Conservation (phyloP, 345 rosid species). For the Conringia planisiliqua region DNA sequence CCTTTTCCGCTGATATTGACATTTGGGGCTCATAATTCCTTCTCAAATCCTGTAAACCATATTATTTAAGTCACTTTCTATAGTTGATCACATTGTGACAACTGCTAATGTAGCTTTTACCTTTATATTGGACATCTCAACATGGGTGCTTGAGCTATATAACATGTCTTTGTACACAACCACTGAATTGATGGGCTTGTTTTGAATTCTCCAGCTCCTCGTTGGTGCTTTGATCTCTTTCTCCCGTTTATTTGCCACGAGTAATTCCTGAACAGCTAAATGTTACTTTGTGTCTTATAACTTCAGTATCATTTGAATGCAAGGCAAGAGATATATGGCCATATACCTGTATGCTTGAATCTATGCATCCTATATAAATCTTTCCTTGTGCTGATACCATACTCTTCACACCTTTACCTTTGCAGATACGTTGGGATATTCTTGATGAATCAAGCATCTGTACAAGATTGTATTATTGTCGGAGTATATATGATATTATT, state of each 20-base stretch:
- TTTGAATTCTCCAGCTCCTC: slow-evolving; percentile 69
- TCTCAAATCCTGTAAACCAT: slow-evolving; percentile 68
- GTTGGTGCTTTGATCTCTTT: slow-evolving; percentile 69
- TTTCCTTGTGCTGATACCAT: slow-evolving; percentile 61
- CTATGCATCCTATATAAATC: slow-evolving; percentile 69
- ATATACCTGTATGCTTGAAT: slow-evolving; percentile 84
- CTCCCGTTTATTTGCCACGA: slow-evolving; percentile 44
- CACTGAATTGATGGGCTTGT: slow-evolving; percentile 60
- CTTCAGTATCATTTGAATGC: background rate
- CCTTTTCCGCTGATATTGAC: slow-evolving; percentile 50
- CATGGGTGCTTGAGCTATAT: slow-evolving; percentile 61
- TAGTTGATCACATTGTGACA: background rate
- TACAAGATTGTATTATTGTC: slow-evolving; percentile 1
- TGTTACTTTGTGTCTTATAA: slow-evolving; percentile 10
- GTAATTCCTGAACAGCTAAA: slow-evolving; percentile 49
- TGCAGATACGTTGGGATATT: slow-evolving; percentile 48
- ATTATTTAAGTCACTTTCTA: slow-evolving; percentile 13
- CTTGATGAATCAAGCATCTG: slow-evolving; percentile 72
- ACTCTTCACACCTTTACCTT: slow-evolving; percentile 58
- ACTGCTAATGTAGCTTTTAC: slow-evolving; percentile 33
- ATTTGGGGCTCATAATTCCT: slow-evolving; percentile 53
- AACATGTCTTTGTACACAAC: slow-evolving; percentile 75
- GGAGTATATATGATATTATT: too few species aligned
- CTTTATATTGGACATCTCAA: slow-evolving; percentile 72
- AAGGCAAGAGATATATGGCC: background rate